A percentile compares a stretch with the other conserved stretches of the same genome.
phyloP scores from a whole-genome alignment of 306 rosid species.

The Begonia peltatifolia region DNA sequence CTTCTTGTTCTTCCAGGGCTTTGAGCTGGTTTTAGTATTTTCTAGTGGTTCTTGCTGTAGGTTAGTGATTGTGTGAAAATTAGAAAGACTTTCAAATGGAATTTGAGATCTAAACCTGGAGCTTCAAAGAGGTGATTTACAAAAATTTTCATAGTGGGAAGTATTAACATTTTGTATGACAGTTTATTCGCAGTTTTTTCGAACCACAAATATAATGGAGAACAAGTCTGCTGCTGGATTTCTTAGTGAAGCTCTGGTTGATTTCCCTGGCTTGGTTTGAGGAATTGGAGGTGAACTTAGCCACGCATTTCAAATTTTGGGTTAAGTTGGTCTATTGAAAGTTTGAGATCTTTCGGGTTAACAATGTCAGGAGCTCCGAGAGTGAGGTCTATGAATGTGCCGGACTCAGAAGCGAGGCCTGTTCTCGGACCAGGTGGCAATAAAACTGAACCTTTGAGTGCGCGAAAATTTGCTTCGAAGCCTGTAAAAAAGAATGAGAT shows the following conservation, averaged over 20 bases:
- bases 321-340: background rate
- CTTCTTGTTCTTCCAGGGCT: background rate
- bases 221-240: background rate
- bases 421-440: slow-evolving; percentile 69
- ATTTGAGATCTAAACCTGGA: background rate
- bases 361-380: slow-evolving; percentile 70
- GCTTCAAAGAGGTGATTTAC: too few relatives aligned
- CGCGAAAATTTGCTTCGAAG: slow-evolving; percentile 40
- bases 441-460: slow-evolving; percentile 40
- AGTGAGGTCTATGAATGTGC: slow-evolving; percentile 73
- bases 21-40: background rate
- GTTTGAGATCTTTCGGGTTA: slow-evolving; percentile 5
- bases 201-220: background rate
- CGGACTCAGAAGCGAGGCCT: slow-evolving; percentile 54
- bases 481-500: slow-evolving; percentile 46
- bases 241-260: background rate
- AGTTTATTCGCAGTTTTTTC: background rate
- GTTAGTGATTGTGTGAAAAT: background rate
- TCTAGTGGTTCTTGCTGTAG: background rate
- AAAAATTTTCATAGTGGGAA: background rate
- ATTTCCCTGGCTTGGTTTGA: slow-evolving; percentile 18
- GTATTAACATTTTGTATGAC: background rate
- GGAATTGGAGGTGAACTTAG: slow-evolving; percentile 33
- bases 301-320: background rate
- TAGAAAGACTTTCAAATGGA: background rate